Evolutionary conservation across 1,284 basidiomycete genomes (phyloP), one percentile per base, ranked within the genome.

Genomic region (Athelia psychrophila): DNA sequence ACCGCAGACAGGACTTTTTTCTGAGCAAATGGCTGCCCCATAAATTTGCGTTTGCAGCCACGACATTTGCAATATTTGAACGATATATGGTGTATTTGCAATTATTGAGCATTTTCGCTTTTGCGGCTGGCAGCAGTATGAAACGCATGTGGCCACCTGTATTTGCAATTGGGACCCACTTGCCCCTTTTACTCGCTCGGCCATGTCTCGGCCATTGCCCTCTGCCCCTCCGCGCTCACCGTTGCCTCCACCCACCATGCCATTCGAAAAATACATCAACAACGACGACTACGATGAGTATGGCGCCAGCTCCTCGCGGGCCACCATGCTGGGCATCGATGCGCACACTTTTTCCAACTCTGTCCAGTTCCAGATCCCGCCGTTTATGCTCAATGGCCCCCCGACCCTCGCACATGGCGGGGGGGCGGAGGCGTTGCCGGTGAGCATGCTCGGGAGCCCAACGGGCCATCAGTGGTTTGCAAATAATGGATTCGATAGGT

Each of bases 321-420:
- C 44, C 44, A 27, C 6, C 19, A n/a, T 42, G n/a, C 38, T 42
- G 6, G 38, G 38, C 38, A 42, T 42, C 20, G 38, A 51, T 35
- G 35, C 33, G 22, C 47, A 23, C 47, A 35, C 36, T 20, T 53
- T 56, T 48, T 54, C 69, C 15, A 62, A 68, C 53, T 63, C 62
- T 8, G 63, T 85, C 48, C 77, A 80, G 51, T 78, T 88, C 55
- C 83, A 86, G 62, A 71, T 88, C 45, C 86, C 86, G 5, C 71
- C 76, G 18, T 88, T 84, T 62, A 77, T 88, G 64, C 70, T 81
- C 56, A 67, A 68, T 50, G 76, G 76, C 3, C 70, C 77, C 0
- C 81, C 84, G 13, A 75, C 78, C 8, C 74, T 88, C 23, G 83
- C 83, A 2, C 79, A 76, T 3, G 86, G 84, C n/a, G 86, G 86